Conservation (phyloP, 129 eudicot genomes). For the Arctium minus region DNA sequence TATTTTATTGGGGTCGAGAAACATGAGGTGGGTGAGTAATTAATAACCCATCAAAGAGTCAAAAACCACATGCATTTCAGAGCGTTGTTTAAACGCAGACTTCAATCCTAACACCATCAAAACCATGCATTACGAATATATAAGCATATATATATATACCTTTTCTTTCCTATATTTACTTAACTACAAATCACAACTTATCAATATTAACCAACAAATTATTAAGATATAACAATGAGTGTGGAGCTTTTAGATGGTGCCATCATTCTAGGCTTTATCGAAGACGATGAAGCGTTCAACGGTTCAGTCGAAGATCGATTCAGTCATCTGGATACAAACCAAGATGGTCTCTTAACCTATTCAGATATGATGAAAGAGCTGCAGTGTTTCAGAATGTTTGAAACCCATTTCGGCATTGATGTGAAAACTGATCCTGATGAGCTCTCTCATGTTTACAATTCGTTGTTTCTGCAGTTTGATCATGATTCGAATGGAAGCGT, state of each 20-base stretch:
- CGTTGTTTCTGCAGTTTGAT: constrained; percentile 46
- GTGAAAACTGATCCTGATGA: constrained; percentile 39
- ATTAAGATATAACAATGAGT: constrained; percentile 27
- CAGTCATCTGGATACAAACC: constrained; percentile 38
- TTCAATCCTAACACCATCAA: constrained; percentile 1
- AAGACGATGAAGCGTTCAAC: constrained; percentile 50
- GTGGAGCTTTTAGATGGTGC: constrained; percentile 49
- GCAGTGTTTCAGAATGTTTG: constrained; percentile 38
- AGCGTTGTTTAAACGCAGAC: constrained; percentile 40
- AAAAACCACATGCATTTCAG: constrained; percentile 17
- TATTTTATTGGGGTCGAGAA: background rate
- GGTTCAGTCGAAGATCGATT: constrained; percentile 39
- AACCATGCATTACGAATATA: constrained; percentile 1
- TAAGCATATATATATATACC: background rate
- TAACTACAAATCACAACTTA: constrained; percentile 3
- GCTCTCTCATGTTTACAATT: constrained; percentile 28
- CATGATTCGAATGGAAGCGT: constrained; percentile 41
- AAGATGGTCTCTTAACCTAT: constrained; percentile 45
- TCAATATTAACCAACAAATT: background rate
- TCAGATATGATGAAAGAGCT: constrained; percentile 47
- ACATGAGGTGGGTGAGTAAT: constrained; percentile 17
- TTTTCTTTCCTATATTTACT: constrained; percentile 13
- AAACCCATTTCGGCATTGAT: constrained; percentile 56
- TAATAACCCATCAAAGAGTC: constrained; percentile 28
- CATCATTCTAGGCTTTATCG: constrained; percentile 37